Base-by-base conservation (phyloP, 768 basidiomycete genomes). In the Dictyophora rubrovolvata region DNA sequence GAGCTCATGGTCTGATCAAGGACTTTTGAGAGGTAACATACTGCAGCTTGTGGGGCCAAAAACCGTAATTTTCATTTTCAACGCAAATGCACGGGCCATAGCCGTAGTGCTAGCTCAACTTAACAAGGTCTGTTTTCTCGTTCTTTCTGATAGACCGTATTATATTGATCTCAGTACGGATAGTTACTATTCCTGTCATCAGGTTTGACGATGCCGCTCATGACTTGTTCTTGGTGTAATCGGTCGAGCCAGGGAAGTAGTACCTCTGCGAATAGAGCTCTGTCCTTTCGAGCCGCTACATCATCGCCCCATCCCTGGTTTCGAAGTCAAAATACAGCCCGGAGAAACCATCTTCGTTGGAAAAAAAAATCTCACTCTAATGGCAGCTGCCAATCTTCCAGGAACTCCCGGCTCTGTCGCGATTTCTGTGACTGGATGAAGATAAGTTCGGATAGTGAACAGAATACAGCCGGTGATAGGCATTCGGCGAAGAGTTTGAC, bases 361-460 rank as follows among this genome's bases (percentile, higher is more conserved):
- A 64, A 48, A 69, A 56, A 61, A 64, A 36, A 69, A 6, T 78
- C 80, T 67, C 76, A 84, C 68, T 70, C 79, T 70, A 54, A 88
- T 70, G 5, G 84, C 84, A 53, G 79, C 79, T 14, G 81, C 85
- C 66, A 89, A 69, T 54, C 86, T 72, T 34, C 77, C 81, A 0
- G 85, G 77, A 11, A 85, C 79, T 0, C 81, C 85, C 8, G 71
- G 71, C 67, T 87, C 87, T 55, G 70, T 65, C 14, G 66, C 74
- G 1, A 88, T 68, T 42, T 78, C 76, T 21, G 73, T 75, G 36
- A 86, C 67, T 20, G 79, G 79, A 47, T 77, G 77, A 56, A 83
- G 54, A 70, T 87, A 86, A 52, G 82, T 83, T 42, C 86, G 75
- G 65, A 87, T 84, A 55, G 82, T 84, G 68, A 89, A 89, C 46